Evolutionary conservation across 306 rosid species (phyloP).

Genomic region (Vigna trinervia): DNA sequence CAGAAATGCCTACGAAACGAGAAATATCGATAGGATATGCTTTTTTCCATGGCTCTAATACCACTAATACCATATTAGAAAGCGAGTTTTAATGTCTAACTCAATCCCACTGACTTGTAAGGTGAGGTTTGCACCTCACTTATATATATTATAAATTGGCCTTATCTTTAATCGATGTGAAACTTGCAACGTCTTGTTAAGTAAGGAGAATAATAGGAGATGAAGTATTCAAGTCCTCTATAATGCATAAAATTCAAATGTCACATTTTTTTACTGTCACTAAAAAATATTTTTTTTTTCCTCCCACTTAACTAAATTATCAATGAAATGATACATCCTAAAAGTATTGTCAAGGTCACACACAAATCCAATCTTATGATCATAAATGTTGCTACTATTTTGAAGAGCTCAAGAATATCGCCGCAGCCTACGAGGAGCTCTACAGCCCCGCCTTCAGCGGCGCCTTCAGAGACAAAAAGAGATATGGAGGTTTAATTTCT

Average conservation of each 20-base stretch:
- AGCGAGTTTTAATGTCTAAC: too few relatives aligned
- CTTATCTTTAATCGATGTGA: too few relatives aligned
- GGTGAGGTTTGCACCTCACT: too few relatives aligned
- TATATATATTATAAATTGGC: too few relatives aligned
- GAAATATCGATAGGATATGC: too few relatives aligned
- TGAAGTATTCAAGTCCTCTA: background rate
- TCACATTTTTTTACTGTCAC: background rate
- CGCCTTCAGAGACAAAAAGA: too few relatives aligned
- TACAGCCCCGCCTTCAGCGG: too few relatives aligned
- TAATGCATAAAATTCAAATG: background rate
- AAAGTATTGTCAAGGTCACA: background rate
- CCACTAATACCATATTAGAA: too few relatives aligned
- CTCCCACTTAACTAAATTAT: background rate
- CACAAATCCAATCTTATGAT: background rate
- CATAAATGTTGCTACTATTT: rapidly evolving
- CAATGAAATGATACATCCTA: background rate
- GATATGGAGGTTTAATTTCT: background rate
- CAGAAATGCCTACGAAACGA: too few relatives aligned
- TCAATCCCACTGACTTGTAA: too few relatives aligned
- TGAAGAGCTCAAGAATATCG: background rate
- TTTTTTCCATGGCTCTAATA: too few relatives aligned
- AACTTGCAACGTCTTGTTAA: background rate
- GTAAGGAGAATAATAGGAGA: background rate
- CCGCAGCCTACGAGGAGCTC: too few relatives aligned
- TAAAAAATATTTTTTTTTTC: background rate